Conservation (phyloP, 306 rosid species). For the Abrus pulchellus region DNA sequence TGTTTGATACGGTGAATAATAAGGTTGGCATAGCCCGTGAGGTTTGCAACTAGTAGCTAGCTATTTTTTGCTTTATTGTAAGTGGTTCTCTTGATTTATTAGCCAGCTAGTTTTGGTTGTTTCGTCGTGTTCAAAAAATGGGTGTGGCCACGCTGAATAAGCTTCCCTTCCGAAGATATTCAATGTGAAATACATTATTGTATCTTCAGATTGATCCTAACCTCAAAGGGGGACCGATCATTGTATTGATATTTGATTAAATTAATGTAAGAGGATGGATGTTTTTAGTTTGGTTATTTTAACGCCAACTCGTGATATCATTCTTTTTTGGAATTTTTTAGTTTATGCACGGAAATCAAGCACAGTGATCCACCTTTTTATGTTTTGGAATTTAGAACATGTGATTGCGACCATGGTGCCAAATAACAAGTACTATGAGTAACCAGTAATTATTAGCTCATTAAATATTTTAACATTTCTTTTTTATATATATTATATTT, state of each 20-base stretch:
- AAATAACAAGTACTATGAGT: no score
- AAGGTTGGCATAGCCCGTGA: conserved; percentile 90
- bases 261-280: not conserved
- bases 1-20: conserved; percentile 83
- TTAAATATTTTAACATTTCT: no score
- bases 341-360: conserved; percentile 10
- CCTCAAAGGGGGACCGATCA: conserved; percentile 17
- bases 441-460: not conserved
- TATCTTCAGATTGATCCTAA: not conserved
- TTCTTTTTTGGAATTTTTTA: not conserved
- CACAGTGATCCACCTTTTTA: not conserved
- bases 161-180: not conserved
- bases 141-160: conserved; percentile 26
- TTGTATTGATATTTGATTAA: conserved; percentile 23
- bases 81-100: not conserved
- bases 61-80: no score
- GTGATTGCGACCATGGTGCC: no score
- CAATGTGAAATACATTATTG: not conserved
- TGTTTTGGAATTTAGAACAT: not conserved
- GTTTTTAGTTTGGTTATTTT: no score
- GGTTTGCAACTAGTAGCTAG: conserved; percentile 72
- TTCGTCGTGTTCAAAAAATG: conserved; percentile 7
- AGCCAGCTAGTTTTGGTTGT: conserved; percentile 28
- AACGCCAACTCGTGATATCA: not conserved
- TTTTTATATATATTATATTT: no score